A percentile compares a stretch with the other conserved stretches of the same genome.
Evolutionary conservation across 208 protist genomes (phyloP).

Genomic region (Blastocrithidia nonstop): DNA sequence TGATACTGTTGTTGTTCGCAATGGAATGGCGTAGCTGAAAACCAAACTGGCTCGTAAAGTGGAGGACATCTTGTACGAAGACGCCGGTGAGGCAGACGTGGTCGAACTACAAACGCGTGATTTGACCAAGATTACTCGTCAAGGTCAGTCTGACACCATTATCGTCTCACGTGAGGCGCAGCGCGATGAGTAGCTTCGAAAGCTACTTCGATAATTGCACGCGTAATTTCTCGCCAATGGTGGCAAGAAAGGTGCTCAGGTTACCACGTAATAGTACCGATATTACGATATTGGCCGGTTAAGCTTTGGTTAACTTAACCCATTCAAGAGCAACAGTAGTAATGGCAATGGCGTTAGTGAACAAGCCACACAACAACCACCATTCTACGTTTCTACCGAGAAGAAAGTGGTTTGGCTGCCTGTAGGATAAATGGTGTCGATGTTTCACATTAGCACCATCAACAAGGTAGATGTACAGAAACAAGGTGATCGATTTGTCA

Average conservation of each 20-base stretch:
- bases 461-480: conserved; percentile 83
- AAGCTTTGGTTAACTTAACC: conserved; percentile 43
- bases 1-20: conserved; percentile 60
- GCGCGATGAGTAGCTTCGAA: conserved; percentile 47
- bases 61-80: conserved; percentile 59
- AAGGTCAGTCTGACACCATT: conserved; percentile 46
- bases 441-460: conserved; percentile 94
- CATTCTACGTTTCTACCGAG: conserved; percentile 77
- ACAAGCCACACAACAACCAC: conserved; percentile 10
- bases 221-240: conserved; percentile 51
- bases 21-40: conserved; percentile 41
- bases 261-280: conserved; percentile 44
- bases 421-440: conserved; percentile 78
- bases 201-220: conserved; percentile 48
- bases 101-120: conserved; percentile 11
- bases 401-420: conserved; percentile 88
- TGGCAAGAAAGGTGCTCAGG: conserved; percentile 42
- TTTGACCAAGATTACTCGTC: conserved; percentile 57
- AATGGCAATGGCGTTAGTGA: conserved; percentile 13
- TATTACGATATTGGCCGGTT: conserved; percentile 49
- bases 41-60: conserved; percentile 54
- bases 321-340: no score
- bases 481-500: conserved; percentile 52
- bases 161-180: conserved; percentile 55
- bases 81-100: conserved; percentile 9